Conservation (phyloP, 2,329 filamentous ascomycete genomes). For the Colletotrichum agaves region DNA sequence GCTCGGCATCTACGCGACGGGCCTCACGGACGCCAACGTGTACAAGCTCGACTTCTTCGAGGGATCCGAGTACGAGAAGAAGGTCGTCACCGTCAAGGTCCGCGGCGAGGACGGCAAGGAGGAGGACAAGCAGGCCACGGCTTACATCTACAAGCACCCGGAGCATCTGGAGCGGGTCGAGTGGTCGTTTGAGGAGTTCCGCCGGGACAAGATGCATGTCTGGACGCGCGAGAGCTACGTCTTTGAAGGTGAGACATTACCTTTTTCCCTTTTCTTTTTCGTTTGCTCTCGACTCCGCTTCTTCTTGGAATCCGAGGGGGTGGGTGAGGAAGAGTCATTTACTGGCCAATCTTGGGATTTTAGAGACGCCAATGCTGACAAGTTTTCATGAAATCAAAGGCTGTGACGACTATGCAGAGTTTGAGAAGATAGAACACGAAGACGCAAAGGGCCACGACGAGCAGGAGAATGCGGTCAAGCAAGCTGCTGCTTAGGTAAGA, state of each 20-base stretch:
- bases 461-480: conserved; percentile 11
- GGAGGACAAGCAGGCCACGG: conserved; percentile 63
- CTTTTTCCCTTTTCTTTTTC: not conserved
- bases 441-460: conserved; percentile 11
- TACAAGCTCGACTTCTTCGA: conserved; percentile 84
- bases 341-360: conserved; percentile 2
- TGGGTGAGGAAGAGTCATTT: not conserved
- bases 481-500: conserved; percentile 11
- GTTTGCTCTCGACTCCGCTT: not conserved
- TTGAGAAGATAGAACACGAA: conserved; percentile 21
- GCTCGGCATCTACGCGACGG: conserved; percentile 79
- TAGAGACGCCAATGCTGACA: conserved; percentile 4
- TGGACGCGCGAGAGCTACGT: conserved; percentile 65
- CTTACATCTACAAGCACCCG: conserved; percentile 71
- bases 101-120: conserved; percentile 48
- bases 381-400: conserved; percentile 6
- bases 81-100: conserved; percentile 63
- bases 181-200: conserved; percentile 91
- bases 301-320: not conserved
- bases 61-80: conserved; percentile 75
- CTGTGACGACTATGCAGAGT: conserved; percentile 31
- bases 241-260: conserved; percentile 51
- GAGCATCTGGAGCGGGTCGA: conserved; percentile 73
- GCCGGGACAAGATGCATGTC: conserved; percentile 72
- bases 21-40: conserved; percentile 82